These are phyloP conservation scores for Hyparrhenia diplandra DNA, from an alignment of 176 grass and related monocot species.

Conservation along the genomic window DNA sequence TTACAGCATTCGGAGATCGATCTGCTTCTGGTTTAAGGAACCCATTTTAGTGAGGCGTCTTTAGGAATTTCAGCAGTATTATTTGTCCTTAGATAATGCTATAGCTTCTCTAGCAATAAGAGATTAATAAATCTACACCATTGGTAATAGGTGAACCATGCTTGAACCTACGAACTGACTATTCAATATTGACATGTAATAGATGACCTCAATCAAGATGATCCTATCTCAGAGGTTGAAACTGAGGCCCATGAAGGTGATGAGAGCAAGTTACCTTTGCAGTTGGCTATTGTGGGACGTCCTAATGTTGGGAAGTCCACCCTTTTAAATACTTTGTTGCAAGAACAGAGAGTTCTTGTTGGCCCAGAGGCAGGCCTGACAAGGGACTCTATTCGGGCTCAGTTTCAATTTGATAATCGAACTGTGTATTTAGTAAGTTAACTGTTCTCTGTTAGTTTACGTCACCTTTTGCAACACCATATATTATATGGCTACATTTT, in stretches of 20 bases:
- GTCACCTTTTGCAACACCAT: background rate
- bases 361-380: slow-evolving; percentile 93
- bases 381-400: slow-evolving; percentile 87
- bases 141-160: background rate
- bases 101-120: slow-evolving; percentile 4
- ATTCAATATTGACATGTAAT: slow-evolving; percentile 26
- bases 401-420: slow-evolving; percentile 83
- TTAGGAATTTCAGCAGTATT: background rate
- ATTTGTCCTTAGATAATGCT: background rate
- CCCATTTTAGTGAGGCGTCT: background rate
- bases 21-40: background rate
- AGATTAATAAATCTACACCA: background rate
- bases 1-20: no score
- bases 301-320: slow-evolving; percentile 99
- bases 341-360: slow-evolving; percentile 96
- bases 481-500: background rate
- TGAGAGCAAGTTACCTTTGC: slow-evolving; percentile 67
- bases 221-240: slow-evolving; percentile 30
- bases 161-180: background rate
- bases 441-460: slow-evolving; percentile 5
- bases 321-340: slow-evolving; percentile 81
- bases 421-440: slow-evolving; percentile 87
- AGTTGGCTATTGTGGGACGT: slow-evolving; percentile 88
- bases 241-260: slow-evolving; percentile 42
- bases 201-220: slow-evolving; percentile 59